A percentile compares a stretch with the other conserved stretches of the same genome.
These are phyloP conservation scores for Glycine latifolia DNA, from an alignment of 306 rosid genomes.

Conservation along the genomic window DNA sequence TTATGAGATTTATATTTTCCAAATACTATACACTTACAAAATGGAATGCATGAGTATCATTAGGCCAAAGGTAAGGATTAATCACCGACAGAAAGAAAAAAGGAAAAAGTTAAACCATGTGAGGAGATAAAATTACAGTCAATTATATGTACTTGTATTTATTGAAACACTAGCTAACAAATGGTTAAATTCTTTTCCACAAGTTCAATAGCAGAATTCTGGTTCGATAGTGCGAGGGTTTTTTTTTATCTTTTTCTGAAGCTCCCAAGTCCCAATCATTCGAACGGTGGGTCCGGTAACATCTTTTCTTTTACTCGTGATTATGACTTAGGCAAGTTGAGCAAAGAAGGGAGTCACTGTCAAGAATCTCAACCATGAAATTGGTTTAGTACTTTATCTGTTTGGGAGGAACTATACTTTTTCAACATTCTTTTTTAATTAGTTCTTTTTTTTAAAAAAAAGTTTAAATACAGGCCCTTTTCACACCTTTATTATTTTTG, in stretches of 20 bases:
- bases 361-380: conserved; percentile 56
- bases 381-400: conserved; percentile 47
- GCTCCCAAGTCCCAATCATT: conserved; percentile 40
- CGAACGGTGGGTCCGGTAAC: conserved; percentile 54
- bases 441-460: neutral
- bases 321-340: conserved; percentile 55
- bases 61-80: neutral
- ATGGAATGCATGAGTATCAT: neutral
- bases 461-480: neutral
- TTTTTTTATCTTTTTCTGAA: neutral
- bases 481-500: conserved; percentile 36
- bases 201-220: conserved; percentile 5
- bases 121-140: neutral
- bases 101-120: conserved; percentile 8
- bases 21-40: neutral
- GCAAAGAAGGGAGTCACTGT: conserved; percentile 51
- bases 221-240: conserved; percentile 10
- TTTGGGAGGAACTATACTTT: conserved; percentile 45
- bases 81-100: neutral
- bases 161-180: conserved; percentile 10
- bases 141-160: neutral
- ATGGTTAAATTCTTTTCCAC: neutral
- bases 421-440: conserved; percentile 45
- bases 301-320: conserved; percentile 52
- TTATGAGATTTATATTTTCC: neutral